A percentile compares a stretch with the other conserved stretches of the same genome.
phyloP scores from a whole-genome alignment of 495 filamentous ascomycete species.

The Podospora bellae-mahoneyi region DNA sequence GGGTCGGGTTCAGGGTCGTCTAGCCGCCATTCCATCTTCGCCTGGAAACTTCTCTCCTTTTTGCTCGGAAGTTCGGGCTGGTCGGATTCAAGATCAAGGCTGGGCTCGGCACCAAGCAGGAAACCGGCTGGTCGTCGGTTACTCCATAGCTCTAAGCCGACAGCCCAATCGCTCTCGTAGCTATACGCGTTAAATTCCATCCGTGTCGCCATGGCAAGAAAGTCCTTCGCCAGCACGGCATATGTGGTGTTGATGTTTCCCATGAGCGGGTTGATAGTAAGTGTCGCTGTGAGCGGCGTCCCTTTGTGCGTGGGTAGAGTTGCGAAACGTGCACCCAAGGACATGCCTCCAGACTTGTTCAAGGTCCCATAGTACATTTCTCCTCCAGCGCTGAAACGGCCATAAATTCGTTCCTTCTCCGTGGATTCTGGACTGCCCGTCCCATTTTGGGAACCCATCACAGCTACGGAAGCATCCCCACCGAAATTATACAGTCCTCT shows the following conservation, averaged over 20 bases:
- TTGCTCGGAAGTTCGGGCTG: conserved; percentile 24
- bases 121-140: conserved; percentile 43
- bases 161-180: conserved; percentile 88
- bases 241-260: conserved; percentile 88
- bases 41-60: conserved; percentile 49
- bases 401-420: conserved; percentile 53
- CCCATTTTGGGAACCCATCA: conserved; percentile 18
- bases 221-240: conserved; percentile 75
- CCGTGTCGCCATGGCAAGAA: conserved; percentile 78
- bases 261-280: conserved; percentile 89
- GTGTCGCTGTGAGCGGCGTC: conserved; percentile 85
- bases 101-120: conserved; percentile 37
- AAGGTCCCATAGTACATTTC: conserved; percentile 92
- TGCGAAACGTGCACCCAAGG: conserved; percentile 77
- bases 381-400: conserved; percentile 75
- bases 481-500: conserved; percentile 94
- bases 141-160: conserved; percentile 89
- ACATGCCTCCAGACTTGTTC: conserved; percentile 82
- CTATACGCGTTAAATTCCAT: conserved; percentile 98
- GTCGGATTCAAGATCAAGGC: conserved; percentile 24
- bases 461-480: conserved; percentile 53
- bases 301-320: conserved; percentile 84
- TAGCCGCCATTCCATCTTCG: conserved; percentile 54
- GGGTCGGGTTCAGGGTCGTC: conserved; percentile 39
- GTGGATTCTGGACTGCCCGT: conserved; percentile 22